Evolutionary conservation across 352 stramenopile genomes (phyloP), one percentile per base, ranked within the genome.

Genomic region (Pythium brassicae): DNA sequence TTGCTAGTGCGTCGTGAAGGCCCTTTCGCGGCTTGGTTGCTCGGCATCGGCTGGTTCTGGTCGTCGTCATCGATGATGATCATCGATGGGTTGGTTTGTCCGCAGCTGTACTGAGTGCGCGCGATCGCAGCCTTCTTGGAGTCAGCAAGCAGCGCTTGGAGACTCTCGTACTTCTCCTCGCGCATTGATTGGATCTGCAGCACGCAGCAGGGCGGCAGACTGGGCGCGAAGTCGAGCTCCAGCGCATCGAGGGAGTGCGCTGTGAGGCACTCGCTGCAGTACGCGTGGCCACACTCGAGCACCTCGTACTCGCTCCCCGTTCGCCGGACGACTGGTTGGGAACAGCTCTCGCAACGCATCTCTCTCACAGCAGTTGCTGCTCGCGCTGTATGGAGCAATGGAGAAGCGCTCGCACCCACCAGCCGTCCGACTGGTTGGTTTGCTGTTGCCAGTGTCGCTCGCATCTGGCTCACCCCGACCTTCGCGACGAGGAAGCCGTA

Each of bases 401-500:
- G n/a, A 10, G 35, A 42, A 42, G 35, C 10, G 35, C 35, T 15
- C 17, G 15, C 37, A 17, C 6, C 19, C 17, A 0, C 2, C 19
- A 10, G 19, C 39, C 4, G 39, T 15, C 29, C 29, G 9, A 35
- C 29, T 10, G 29, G 29, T n/a, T n/a, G n/a, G n/a, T n/a, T n/a
- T n/a, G n/a, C n/a, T n/a, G n/a, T n/a, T 44, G 15, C 1, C 39
- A 15, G 37, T 14, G 37, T 22, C 34, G 15, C 11, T 27, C n/a
- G 8, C n/a, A 6, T 46, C 7, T 39, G n/a, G 8, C 14, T 42
- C 2, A 6, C 37, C 1, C 1, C 6, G 8, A 11, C 15, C 29
- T 57, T 57, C 20, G 48, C 50, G 25, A 72, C 12, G 27, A 85
- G 50, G 26, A 63, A 76, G 27, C 49, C 51, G 50, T 87, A 85